A percentile compares a stretch with the other conserved stretches of the same genome.
These are phyloP conservation scores for Talaromyces rugulosus DNA, from an alignment of 2,329 filamentous ascomycete species.

Conservation along the genomic window DNA sequence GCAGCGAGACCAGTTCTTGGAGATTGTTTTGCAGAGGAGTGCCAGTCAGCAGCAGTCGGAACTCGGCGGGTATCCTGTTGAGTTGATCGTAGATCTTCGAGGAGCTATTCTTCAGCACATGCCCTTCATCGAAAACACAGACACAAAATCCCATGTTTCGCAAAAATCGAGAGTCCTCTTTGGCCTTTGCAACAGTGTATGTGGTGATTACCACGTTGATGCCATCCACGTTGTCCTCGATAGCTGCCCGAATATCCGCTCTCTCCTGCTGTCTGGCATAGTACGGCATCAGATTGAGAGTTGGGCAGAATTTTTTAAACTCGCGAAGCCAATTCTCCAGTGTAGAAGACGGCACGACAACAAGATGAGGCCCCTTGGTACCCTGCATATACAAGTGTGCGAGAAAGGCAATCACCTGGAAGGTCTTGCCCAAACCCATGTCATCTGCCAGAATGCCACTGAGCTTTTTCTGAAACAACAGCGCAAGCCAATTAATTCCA, in stretches of 20 bases:
- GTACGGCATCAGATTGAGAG: constrained; percentile 67
- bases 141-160: constrained; percentile 54
- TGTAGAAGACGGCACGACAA: constrained; percentile 89
- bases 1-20: constrained; percentile 80
- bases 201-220: constrained; percentile 70
- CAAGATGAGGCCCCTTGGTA: constrained; percentile 68
- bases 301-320: constrained; percentile 80
- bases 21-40: constrained; percentile 96
- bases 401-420: constrained; percentile 89
- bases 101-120: constrained; percentile 83
- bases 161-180: constrained; percentile 61
- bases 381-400: constrained; percentile 72
- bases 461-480: constrained; percentile 73
- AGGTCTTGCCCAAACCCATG: constrained; percentile 95
- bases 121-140: constrained; percentile 88
- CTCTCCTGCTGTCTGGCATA: constrained; percentile 66
- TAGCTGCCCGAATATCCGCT: constrained; percentile 61
- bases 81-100: constrained; percentile 78
- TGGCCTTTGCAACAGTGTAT: constrained; percentile 62
- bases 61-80: constrained; percentile 71
- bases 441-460: constrained; percentile 94
- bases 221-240: constrained; percentile 59
- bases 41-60: constrained; percentile 81
- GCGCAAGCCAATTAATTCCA: constrained; percentile 87
- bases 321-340: constrained; percentile 94